Evolutionary conservation across 805 yeast species (phyloP).

Genomic region (Ogataea nakhonphanomensis): DNA sequence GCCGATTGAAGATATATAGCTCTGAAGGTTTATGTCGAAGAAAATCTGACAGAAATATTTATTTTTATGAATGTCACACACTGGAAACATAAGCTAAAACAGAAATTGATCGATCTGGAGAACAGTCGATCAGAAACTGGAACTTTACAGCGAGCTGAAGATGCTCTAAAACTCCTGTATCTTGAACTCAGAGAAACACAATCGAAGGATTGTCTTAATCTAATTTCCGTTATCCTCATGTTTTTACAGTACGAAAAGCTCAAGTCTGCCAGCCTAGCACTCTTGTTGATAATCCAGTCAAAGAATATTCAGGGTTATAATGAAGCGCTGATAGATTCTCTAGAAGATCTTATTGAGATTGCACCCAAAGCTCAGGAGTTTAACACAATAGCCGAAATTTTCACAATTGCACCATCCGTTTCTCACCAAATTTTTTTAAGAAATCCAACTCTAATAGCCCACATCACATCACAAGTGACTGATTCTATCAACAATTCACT

Average conservation of each 20-base stretch:
- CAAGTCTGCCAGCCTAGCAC: conserved; percentile 2
- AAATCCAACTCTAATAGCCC: conserved; percentile 17
- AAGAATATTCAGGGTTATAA: not conserved
- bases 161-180: not conserved
- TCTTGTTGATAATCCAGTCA: conserved; percentile 1
- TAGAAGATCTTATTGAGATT: conserved; percentile 20
- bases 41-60: too few relatives aligned
- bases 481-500: conserved; percentile 7
- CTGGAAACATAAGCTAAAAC: conserved; percentile 2
- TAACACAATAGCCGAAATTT: conserved; percentile 18
- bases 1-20: too few relatives aligned
- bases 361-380: conserved; percentile 15
- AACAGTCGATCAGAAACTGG: not conserved
- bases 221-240: conserved; percentile 2
- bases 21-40: too few relatives aligned
- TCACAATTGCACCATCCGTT: conserved; percentile 19
- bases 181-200: not conserved
- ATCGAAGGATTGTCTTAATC: not conserved
- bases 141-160: not conserved
- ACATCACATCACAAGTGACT: conserved; percentile 25
- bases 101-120: not conserved
- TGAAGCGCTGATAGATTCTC: conserved; percentile 4
- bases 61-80: not conserved
- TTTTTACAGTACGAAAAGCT: conserved; percentile 2
- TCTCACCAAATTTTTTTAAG: conserved; percentile 19